These are phyloP conservation scores for Fusarium brevicatenulatum DNA, from an alignment of 2,329 filamentous ascomycete species.

Conservation along the genomic window DNA sequence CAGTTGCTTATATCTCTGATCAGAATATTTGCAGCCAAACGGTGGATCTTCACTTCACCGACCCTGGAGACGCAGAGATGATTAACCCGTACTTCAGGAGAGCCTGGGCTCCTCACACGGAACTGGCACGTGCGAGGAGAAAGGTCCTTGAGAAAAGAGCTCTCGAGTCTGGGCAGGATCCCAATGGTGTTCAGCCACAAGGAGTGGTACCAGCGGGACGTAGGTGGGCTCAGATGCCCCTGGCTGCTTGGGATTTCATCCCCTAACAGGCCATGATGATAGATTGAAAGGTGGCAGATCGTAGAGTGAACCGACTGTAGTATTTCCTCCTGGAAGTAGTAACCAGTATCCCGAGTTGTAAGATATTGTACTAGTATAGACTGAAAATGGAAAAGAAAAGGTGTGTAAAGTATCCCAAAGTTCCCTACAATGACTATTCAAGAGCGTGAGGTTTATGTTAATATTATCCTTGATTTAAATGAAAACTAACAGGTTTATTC, in stretches of 20 bases:
- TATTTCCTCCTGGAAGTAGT: too few species aligned
- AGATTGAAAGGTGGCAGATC: background rate
- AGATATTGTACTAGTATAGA: background rate
- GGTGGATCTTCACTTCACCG: background rate
- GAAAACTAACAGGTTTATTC: background rate
- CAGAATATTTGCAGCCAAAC: background rate
- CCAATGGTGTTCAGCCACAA: background rate
- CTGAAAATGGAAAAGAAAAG: background rate
- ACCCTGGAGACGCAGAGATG: background rate
- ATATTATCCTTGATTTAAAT: background rate
- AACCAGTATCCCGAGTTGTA: background rate
- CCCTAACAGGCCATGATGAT: background rate
- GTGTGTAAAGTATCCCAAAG: background rate
- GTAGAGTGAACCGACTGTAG: too few species aligned
- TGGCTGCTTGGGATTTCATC: background rate
- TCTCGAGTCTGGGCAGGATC: background rate
- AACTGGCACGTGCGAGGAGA: background rate
- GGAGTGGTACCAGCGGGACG: background rate
- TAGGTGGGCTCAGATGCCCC: background rate
- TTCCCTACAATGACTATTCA: accelerated
- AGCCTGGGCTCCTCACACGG: accelerated
- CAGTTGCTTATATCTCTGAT: background rate
- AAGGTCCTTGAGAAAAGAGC: background rate
- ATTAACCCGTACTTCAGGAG: background rate
- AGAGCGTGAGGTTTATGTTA: background rate